Evolutionary conservation across 2,329 filamentous ascomycete genomes (phyloP).

Genomic region (Aspergillus viridinutans): DNA sequence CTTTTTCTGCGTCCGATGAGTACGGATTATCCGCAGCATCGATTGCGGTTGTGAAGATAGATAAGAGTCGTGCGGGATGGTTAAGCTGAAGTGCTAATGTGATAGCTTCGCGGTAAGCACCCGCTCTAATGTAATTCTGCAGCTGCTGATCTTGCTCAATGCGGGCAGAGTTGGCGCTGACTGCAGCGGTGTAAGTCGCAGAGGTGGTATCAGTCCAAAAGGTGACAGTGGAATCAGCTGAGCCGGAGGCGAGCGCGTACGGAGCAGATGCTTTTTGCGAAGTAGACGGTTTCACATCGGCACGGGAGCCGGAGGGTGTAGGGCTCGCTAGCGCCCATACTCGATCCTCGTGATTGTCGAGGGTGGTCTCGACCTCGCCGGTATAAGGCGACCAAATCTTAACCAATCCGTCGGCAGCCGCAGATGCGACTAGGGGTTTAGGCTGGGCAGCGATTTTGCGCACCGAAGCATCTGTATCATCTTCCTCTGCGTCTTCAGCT

Average conservation of each 20-base stretch:
- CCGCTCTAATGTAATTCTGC: slow-evolving; percentile 83
- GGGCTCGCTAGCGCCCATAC: slow-evolving; percentile 85
- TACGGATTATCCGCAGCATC: slow-evolving; percentile 62
- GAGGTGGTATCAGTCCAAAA: slow-evolving; percentile 94
- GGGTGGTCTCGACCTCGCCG: slow-evolving; percentile 79
- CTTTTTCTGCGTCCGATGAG: slow-evolving; percentile 29
- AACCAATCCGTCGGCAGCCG: slow-evolving; percentile 88
- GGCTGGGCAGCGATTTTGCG: slow-evolving; percentile 30
- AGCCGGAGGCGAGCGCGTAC: slow-evolving; percentile 79
- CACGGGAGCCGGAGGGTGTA: slow-evolving; percentile 35
- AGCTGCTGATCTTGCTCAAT: slow-evolving; percentile 93
- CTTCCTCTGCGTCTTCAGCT: slow-evolving; percentile 30
- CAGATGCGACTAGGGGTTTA: slow-evolving; percentile 62
- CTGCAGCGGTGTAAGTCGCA: slow-evolving; percentile 69
- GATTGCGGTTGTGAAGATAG: slow-evolving; percentile 77
- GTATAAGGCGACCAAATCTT: slow-evolving; percentile 91
- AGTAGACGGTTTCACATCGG: slow-evolving; percentile 26
- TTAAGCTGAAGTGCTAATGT: slow-evolving; percentile 88
- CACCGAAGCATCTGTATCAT: slow-evolving; percentile 25
- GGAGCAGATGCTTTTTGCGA: slow-evolving; percentile 34
- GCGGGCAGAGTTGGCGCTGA: slow-evolving; percentile 68
- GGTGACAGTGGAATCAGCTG: slow-evolving; percentile 85
- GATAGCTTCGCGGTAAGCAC: slow-evolving; percentile 89
- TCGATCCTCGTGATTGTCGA: slow-evolving; percentile 95
- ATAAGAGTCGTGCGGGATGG: slow-evolving; percentile 81